Evolutionary conservation across 495 filamentous ascomycete genomes (phyloP), one percentile per base, ranked within the genome.

Genomic region (Glarea lozoyensis): DNA sequence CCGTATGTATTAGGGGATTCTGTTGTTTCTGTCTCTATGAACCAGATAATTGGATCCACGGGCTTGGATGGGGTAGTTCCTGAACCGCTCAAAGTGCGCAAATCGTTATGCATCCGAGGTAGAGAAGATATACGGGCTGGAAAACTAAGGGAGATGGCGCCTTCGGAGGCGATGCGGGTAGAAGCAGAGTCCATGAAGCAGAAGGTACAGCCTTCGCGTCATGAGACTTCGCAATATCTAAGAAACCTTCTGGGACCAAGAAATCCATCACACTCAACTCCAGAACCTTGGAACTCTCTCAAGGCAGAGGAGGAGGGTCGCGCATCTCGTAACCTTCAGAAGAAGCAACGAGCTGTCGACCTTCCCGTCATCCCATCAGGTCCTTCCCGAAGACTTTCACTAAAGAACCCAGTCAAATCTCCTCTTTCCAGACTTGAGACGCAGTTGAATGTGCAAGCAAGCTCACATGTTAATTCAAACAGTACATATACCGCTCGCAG

Each of bases 301-400:
- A 52, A 52, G 48, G 48, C 44, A 37, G 60, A 62, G 48, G 60
- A 61, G 41, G 61, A 61, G 48, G 37, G 54, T 39, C 40, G 49
- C 24, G 38, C 45, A 4, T 65, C 63, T 42, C 60, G 69, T 51
- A 69, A 68, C 62, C 56, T 69, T 57, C 67, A 66, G 59, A 65
- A 57, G 45, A 13, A 24, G 21, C 30, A 36, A 56, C 49, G 55
- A 55, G 37, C 53, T 24, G 42, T 27, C 15, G 32, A 19, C 19
- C 7, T 37, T 20, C 35, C 35, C 11, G 35, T 37, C 22, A 16
- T 37, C 5, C 35, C 35, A 4, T 19, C 35, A 20, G 66, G 69
- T 4, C 56, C 62, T 13, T 72, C 70, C 7, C 59, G 59, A n/a
- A 61, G 68, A 55, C 63, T 45, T 40, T 42, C 46, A 36, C 59